Base-by-base conservation (phyloP, 768 basidiomycete genomes). In the Nidularia sp. region DNA sequence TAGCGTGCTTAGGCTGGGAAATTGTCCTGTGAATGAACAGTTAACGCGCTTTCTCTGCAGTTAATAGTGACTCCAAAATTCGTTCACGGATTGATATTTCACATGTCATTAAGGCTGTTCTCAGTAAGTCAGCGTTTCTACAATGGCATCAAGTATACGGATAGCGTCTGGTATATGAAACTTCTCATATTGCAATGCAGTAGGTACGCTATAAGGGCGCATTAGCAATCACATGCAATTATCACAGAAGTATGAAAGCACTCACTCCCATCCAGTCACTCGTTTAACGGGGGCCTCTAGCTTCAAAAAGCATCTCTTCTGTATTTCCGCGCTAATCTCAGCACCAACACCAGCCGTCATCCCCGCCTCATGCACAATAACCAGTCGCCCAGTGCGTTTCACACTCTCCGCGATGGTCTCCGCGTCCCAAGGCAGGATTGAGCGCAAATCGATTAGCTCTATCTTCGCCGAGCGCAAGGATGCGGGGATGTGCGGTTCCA, bases 211-310 rank as follows among this genome's bases (percentile, higher is more conserved):
- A 51, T 29, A n/a, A 36, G 44, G 43, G 49, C 34, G 44, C n/a
- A 49, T 36, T 7, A 35, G 49, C 32, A 53, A 49, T 7, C 49
- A 52, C 33, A 48, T 48, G 31, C 44, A 34, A 18, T 9, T 49
- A 5, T 31, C 18, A 12, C 13, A 32, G 41, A 45, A 55, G 50
- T 48, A 51, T 33, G 31, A 44, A 45, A 49, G 29, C 5, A 86
- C 93, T 79, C 61, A 95, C 93, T 97, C 94, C 95, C 95, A 98
- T 31, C 90, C 92, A 2, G 90, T 83, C 13, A 98, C 83, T 39
- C 93, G 74, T 61, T 79, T 88, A 22, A 98, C 87, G 0, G 94
- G 94, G 6, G 94, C 93, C 50, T 91, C 82, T 47, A 98, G 69
- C 65, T 86, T 87, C 61, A 97, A 73, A 71, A 97, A 97, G 57